phyloP scores from a whole-genome alignment of 306 rosid species.

The Glycine soja region DNA sequence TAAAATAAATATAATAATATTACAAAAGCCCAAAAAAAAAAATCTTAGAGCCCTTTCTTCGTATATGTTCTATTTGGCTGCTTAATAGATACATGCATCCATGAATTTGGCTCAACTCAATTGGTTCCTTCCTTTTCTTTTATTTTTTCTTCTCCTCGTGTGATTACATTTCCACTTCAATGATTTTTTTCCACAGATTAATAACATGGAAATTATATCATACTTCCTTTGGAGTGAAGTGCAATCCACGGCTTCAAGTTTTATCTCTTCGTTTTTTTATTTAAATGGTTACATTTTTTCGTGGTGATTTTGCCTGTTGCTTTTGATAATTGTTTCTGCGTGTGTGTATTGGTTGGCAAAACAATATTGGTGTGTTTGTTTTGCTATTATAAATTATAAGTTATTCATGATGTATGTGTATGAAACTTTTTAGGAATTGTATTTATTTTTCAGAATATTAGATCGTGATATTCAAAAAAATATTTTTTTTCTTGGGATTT shows the following conservation, averaged over 20 bases:
- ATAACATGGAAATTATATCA: constrained; percentile 30
- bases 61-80: neutral
- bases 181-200: constrained; percentile 16
- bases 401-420: neutral
- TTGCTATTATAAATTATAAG: neutral
- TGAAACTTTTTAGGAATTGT: neutral
- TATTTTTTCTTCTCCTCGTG: neutral
- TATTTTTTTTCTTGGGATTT: neutral
- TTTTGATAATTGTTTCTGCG: neutral
- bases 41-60: neutral
- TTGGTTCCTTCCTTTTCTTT: constrained; percentile 6
- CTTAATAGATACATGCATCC: constrained; percentile 18
- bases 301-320: neutral
- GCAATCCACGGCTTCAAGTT: constrained; percentile 46
- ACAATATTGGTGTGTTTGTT: neutral
- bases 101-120: constrained; percentile 32
- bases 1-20: too few species aligned
- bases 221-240: constrained; percentile 52
- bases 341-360: neutral
- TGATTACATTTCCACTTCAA: constrained; percentile 31
- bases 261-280: neutral
- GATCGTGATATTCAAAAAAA: neutral
- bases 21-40: neutral
- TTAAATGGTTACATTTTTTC: neutral
- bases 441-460: neutral